Conservation (phyloP, 179 eudicot species). For the Monotropa hypopitys region DNA sequence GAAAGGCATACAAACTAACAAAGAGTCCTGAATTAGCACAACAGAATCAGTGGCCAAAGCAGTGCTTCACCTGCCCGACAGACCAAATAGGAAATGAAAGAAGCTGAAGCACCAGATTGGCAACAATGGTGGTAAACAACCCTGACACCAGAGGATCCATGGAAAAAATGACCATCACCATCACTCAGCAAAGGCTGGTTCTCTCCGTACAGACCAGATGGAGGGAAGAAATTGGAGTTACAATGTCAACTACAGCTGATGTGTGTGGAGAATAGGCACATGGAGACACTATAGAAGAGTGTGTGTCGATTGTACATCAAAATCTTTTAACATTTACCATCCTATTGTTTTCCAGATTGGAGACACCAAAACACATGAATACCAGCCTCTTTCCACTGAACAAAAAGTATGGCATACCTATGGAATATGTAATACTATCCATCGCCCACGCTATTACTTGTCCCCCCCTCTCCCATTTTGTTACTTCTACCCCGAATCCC, state of each 20-base stretch:
- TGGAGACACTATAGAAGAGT: not conserved
- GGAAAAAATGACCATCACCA: not conserved
- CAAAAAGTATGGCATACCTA: too few species aligned
- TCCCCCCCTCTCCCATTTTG: not conserved
- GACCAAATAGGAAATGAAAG: not conserved
- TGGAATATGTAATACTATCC: not conserved
- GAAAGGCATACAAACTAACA: not conserved
- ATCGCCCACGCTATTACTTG: not conserved
- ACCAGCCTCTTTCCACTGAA: not conserved
- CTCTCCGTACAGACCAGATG: not conserved
- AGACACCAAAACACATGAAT: not conserved
- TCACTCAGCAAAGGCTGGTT: too few species aligned
- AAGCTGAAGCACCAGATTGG: not conserved
- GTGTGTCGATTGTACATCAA: not conserved
- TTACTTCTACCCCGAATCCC: not conserved
- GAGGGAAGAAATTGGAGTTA: not conserved
- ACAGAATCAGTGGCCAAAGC: not conserved
- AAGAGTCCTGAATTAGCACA: not conserved
- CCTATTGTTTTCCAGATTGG: not conserved
- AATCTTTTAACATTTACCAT: not conserved
- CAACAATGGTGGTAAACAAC: not conserved
- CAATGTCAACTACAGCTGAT: not conserved
- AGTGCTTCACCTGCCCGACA: not conserved
- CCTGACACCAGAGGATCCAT: not conserved
- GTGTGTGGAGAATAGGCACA: not conserved